A percentile compares a stretch with the other conserved stretches of the same genome.
Evolutionary conservation across 169 alveolate species (phyloP).

Genomic region (Eimeria necatrix): DNA sequence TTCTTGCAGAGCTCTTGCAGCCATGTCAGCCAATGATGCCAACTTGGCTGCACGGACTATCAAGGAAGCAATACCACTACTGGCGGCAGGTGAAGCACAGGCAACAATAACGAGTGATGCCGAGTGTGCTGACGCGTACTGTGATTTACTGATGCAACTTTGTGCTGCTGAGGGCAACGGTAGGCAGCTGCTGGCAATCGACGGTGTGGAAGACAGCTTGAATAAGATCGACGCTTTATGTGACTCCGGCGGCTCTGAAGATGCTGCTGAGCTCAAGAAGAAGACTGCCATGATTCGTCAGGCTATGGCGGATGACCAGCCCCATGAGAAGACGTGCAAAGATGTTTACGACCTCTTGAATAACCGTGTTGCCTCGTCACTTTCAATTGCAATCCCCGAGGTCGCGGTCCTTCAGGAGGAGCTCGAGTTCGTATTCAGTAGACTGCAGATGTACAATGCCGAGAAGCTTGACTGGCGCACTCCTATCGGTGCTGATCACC

Average conservation of each 20-base stretch:
- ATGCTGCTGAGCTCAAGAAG: slow-evolving; percentile 63
- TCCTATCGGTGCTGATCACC: slow-evolving; percentile 80
- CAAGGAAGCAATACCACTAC: slow-evolving; percentile 79
- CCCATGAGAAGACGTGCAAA: slow-evolving; percentile 82
- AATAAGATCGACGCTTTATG: slow-evolving; percentile 49
- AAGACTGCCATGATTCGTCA: slow-evolving; percentile 82
- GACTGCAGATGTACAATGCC: slow-evolving; percentile 70
- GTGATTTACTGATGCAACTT: slow-evolving; percentile 79
- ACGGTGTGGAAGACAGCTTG: slow-evolving; percentile 77
- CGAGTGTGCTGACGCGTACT: slow-evolving; percentile 78
- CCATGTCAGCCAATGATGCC: slow-evolving; percentile 77
- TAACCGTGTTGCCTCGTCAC: slow-evolving; percentile 67
- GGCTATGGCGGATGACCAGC: slow-evolving; percentile 82
- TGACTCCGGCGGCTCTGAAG: slow-evolving; percentile 67
- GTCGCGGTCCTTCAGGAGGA: slow-evolving; percentile 79
- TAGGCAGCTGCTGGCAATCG: slow-evolving; percentile 72
- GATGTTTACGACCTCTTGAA: slow-evolving; percentile 79
- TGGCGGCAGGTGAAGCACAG: slow-evolving; percentile 80
- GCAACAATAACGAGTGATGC: slow-evolving; percentile 62
- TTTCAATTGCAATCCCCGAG: slow-evolving; percentile 77
- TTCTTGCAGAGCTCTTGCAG: slow-evolving; percentile 78
- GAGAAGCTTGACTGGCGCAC: slow-evolving; percentile 75
- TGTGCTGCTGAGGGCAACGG: slow-evolving; percentile 79
- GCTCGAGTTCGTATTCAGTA: slow-evolving; percentile 76
- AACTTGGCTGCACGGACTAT: slow-evolving; percentile 79